These are phyloP conservation scores for Colletotrichum destructivum DNA, from an alignment of 2,329 filamentous ascomycete genomes.

Conservation along the genomic window DNA sequence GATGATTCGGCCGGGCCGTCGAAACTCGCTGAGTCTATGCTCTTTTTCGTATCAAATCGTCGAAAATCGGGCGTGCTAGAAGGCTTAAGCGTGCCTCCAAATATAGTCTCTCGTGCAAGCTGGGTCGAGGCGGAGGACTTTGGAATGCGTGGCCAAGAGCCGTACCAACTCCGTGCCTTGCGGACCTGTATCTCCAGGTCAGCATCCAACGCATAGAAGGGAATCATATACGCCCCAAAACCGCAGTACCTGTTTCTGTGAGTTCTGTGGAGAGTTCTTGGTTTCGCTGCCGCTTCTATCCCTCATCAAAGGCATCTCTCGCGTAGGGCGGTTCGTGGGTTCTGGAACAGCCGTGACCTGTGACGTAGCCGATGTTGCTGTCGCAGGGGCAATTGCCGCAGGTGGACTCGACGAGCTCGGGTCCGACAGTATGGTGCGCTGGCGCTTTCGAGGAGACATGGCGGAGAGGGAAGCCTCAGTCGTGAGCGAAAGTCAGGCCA, in stretches of 20 bases:
- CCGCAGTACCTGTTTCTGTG: constrained; percentile 40
- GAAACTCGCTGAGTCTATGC: constrained; percentile 49
- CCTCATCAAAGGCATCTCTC: constrained; percentile 36
- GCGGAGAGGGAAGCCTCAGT: constrained; percentile 29
- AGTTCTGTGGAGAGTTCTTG: constrained; percentile 16
- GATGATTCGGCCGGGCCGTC: constrained; percentile 52
- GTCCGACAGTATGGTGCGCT: constrained; percentile 53
- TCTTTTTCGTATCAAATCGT: constrained; percentile 64
- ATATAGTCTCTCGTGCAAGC: constrained; percentile 72
- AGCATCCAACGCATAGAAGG: constrained; percentile 1
- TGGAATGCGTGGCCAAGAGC: constrained; percentile 69
- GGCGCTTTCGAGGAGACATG: constrained; percentile 61
- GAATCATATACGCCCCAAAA: not conserved
- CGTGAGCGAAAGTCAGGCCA: constrained; percentile 20
- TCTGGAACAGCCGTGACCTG: constrained; percentile 42
- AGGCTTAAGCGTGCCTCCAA: constrained; percentile 68
- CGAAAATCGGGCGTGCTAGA: constrained; percentile 64
- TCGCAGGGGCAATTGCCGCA: constrained; percentile 40
- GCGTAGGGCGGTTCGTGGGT: constrained; percentile 29
- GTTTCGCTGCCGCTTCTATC: constrained; percentile 41
- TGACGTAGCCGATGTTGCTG: constrained; percentile 43
- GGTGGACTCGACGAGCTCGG: constrained; percentile 43
- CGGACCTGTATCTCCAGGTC: constrained; percentile 56
- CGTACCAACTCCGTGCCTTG: constrained; percentile 74
- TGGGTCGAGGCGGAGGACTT: constrained; percentile 74